phyloP scores from a whole-genome alignment of 2,329 filamentous ascomycete species.

The Diplodia corticola region DNA sequence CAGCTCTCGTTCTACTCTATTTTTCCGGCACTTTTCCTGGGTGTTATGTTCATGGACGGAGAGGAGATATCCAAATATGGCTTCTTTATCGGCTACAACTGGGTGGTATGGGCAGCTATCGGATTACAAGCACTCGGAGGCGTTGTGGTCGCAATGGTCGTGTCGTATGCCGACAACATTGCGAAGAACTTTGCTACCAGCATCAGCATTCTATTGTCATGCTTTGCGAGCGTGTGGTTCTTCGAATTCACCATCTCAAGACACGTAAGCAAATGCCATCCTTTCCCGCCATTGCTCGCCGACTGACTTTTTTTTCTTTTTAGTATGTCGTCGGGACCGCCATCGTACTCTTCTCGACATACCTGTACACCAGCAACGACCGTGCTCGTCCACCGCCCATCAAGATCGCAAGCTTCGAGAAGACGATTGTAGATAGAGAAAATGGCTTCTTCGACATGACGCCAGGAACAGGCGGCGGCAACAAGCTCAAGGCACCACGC shows the following conservation, averaged over 20 bases:
- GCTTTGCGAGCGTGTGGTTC: conserved; percentile 79
- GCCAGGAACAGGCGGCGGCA: conserved; percentile 9
- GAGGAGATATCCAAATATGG: conserved; percentile 78
- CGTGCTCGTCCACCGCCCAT: conserved; percentile 60
- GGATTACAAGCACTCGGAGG: conserved; percentile 80
- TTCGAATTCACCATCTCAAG: conserved; percentile 71
- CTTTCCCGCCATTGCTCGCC: conserved; percentile 23
- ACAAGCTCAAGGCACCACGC: conserved; percentile 12
- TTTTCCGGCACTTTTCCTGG: conserved; percentile 83
- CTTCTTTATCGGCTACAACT: conserved; percentile 94
- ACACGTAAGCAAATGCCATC: conserved; percentile 59
- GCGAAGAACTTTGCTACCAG: conserved; percentile 92
- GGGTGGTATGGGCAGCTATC: conserved; percentile 84
- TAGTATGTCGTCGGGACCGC: conserved; percentile 81
- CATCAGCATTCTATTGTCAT: conserved; percentile 86
- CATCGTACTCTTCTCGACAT: conserved; percentile 78
- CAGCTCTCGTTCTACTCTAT: conserved; percentile 94
- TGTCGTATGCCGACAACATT: conserved; percentile 85
- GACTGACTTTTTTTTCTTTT: conserved; percentile 18
- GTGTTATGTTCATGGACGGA: conserved; percentile 84
- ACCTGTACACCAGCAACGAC: conserved; percentile 75
- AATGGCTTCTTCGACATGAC: conserved; percentile 29
- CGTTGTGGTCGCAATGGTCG: conserved; percentile 76
- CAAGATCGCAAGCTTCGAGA: conserved; percentile 73
- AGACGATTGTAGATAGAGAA: conserved; percentile 59